These are phyloP conservation scores for Datura wrightii DNA, from an alignment of 257 asterid species.

Conservation along the genomic window DNA sequence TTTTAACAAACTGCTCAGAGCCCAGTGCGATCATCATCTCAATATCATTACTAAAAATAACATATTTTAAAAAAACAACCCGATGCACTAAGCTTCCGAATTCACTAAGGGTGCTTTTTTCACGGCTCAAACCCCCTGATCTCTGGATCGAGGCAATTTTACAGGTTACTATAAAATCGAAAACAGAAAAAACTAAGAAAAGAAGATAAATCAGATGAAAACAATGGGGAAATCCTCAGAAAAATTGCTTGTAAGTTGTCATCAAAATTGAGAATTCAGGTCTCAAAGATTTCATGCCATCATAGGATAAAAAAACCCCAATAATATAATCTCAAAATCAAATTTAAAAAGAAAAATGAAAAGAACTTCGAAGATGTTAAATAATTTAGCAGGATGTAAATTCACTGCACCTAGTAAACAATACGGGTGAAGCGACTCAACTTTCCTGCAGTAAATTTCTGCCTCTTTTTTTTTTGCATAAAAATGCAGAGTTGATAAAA, in stretches of 20 bases:
- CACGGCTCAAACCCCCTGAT: no score
- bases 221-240: conserved; percentile 61
- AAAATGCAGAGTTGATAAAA: neutral
- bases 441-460: conserved; percentile 52
- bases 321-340: neutral
- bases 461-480: conserved; percentile 36
- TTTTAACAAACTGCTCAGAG: conserved; percentile 71
- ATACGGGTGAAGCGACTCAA: conserved; percentile 88
- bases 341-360: neutral
- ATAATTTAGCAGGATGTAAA: conserved; percentile 53
- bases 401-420: conserved; percentile 58
- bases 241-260: conserved; percentile 66
- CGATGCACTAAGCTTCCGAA: neutral
- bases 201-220: neutral
- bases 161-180: neutral
- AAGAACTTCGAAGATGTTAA: neutral
- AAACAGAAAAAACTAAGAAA: neutral
- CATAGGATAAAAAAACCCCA: conserved; percentile 52
- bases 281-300: conserved; percentile 97
- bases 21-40: conserved; percentile 99
- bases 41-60: neutral
- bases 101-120: no score
- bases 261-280: conserved; percentile 83
- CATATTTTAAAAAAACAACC: neutral
- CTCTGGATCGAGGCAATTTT: neutral